phyloP scores from a whole-genome alignment of 352 stramenopile species.

The Elongisporangium prolatum region DNA sequence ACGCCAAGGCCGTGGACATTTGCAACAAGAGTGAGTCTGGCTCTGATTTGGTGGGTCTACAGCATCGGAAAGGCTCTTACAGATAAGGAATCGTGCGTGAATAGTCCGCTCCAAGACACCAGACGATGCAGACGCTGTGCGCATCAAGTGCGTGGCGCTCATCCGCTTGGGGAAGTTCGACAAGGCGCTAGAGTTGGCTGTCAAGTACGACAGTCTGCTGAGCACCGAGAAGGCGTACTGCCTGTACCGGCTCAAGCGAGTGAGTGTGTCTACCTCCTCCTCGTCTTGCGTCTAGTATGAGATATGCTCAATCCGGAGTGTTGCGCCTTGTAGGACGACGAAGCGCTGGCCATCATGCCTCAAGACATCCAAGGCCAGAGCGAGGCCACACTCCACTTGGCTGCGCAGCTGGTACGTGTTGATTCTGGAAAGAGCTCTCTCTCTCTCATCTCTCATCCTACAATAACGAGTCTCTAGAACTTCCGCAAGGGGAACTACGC shows the following conservation, averaged over 20 bases:
- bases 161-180: conserved; percentile 85
- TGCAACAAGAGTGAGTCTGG: conserved; percentile 81
- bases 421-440: too few relatives aligned
- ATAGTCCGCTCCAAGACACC: conserved; percentile 68
- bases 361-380: conserved; percentile 23
- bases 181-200: conserved; percentile 73
- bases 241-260: conserved; percentile 71
- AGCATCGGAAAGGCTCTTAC: not conserved
- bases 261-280: too few relatives aligned
- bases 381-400: conserved; percentile 53
- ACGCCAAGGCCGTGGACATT: conserved; percentile 69
- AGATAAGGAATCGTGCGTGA: not conserved
- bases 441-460: conserved; percentile 2
- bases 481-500: conserved; percentile 65
- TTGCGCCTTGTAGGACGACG: conserved; percentile 33
- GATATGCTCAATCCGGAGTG: too few relatives aligned
- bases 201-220: conserved; percentile 59
- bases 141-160: conserved; percentile 78
- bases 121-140: conserved; percentile 71
- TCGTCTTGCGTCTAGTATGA: too few relatives aligned
- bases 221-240: conserved; percentile 71
- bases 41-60: not conserved
- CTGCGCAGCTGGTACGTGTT: conserved; percentile 50
- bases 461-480: conserved; percentile 25
- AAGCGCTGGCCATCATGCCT: conserved; percentile 42